These are phyloP conservation scores for Entomortierella lignicola DNA, from an alignment of 192 early-diverging fungal species.

Conservation along the genomic window DNA sequence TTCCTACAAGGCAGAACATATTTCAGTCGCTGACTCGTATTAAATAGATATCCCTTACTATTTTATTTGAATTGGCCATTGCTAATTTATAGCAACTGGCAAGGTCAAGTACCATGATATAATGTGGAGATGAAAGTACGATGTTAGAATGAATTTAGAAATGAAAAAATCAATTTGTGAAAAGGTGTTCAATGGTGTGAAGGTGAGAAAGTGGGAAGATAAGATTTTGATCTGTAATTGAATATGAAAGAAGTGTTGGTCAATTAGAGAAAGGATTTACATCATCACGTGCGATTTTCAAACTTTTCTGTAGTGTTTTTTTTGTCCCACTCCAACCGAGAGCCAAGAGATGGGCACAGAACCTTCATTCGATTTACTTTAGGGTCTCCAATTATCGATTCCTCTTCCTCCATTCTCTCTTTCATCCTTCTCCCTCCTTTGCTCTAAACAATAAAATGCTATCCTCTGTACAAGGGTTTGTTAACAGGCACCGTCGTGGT, in stretches of 20 bases:
- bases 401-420: constrained; percentile 3
- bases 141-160: too few relatives aligned
- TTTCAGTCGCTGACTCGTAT: background rate
- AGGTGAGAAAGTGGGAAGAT: too few relatives aligned
- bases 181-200: too few relatives aligned
- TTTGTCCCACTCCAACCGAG: background rate
- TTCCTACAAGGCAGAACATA: constrained; percentile 13
- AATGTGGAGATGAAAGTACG: background rate
- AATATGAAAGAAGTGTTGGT: too few relatives aligned
- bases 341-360: background rate
- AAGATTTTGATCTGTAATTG: too few relatives aligned
- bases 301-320: background rate
- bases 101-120: background rate
- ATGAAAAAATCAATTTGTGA: too few relatives aligned
- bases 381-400: background rate
- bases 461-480: constrained; percentile 66
- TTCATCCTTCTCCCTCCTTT: background rate
- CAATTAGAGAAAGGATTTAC: background rate
- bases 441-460: constrained; percentile 15
- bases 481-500: constrained; percentile 74
- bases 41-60: background rate
- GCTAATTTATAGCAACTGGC: too few relatives aligned
- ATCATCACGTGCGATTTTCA: constrained; percentile 15
- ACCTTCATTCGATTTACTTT: background rate
- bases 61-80: background rate